Base-by-base conservation (phyloP, 2,329 filamentous ascomycete species). In the Alternaria arbusti region DNA sequence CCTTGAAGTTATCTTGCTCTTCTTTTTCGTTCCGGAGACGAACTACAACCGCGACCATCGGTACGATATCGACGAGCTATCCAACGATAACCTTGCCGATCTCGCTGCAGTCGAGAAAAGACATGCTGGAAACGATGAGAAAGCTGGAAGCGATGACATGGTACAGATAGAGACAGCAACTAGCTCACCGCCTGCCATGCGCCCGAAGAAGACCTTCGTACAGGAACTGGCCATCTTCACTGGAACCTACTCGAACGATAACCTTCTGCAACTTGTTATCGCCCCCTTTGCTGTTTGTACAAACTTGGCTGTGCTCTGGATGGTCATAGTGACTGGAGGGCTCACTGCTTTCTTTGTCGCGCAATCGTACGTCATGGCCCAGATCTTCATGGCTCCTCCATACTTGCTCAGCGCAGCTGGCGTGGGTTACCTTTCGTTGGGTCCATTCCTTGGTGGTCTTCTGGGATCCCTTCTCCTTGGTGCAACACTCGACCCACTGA, bases 1-100 rank as follows among this genome's bases (percentile, higher is more conserved):
- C 2, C 64, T 82, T 3, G 74, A 85, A 54, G 74, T 82, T 17
- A 66, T 84, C 13, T 71, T 83, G 3, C 80, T 85, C 17, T 73
- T 84, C 57, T 77, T 86, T 49, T 82, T 86, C 59, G 84, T 86
- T 4, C 84, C 84, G 0, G 85, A 86, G 68, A 86, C 85, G 15
- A 81, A 81, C 1, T 87, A 84, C 73, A 78, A 76, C 58, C 77
- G 84, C 59, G 78, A 80, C 51, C 76, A 74, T 43, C 68, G 73
- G 2, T 77, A 76, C 52, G 69, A 78, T 30, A 78, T 78, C 54
- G 75, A 78, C 46, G 75, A 77, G 23, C 46, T 70, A 11, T 70
- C 68, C 23, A 72, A 71, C 51, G 74, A 77, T 44, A 72, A 75
- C 25, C 64, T 78, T 6, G 57, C 65, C 15, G 72, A 73, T 13